Base-by-base conservation (phyloP, 306 rosid species). In the Vigna radiata region DNA sequence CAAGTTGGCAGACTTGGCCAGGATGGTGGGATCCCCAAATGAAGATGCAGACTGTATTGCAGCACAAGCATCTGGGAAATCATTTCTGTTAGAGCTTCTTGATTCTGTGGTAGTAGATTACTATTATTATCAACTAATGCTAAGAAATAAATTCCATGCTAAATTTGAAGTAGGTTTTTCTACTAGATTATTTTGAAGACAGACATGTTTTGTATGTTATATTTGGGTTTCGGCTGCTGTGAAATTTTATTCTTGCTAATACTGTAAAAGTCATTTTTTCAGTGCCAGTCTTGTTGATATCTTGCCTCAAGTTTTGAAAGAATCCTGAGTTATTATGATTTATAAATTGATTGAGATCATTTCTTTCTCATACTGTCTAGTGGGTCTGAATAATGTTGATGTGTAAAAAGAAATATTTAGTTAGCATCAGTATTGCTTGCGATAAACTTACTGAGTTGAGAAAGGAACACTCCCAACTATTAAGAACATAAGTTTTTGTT, bases 21-120 rank as follows among this genome's bases (percentile, higher is more conserved):
- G 84, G 52, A 65, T 83, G 81, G 86, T 62, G 80, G 89, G 85
- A 75, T 84, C 88, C 52, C 64, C 81, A 75, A 80, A 80, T 63
- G 84, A 85, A 73, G 80, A 82, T 77, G 78, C 81, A 46, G 78
- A 80, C 63, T 68, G 87, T 80, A 72, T 37, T 72, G 86, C 85
- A n/a, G 93, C 90, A 59, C 77, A 90, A 68, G 86, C 88, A 77
- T 86, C 91, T 55, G 98, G 98, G 76, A 88, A 84, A 89, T 62
- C 86, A 37, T 94, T 94, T 89, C 87, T 94, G 68, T 90, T 89
- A 58, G 93, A 90, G 85, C 98, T 94, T 82, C 96, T 94, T 80
- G 87, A 88, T 80, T 88, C 95, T 36, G 95, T 70, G 95, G 98
- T 94, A 91, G 44, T 46, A 29, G 54, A 58, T 59, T 70, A 19